Percentiles rank a stretch among this genome's conserved stretches.
phyloP scores from a whole-genome alignment of 352 stramenopile species.

The Phytophthora pluvialis region DNA sequence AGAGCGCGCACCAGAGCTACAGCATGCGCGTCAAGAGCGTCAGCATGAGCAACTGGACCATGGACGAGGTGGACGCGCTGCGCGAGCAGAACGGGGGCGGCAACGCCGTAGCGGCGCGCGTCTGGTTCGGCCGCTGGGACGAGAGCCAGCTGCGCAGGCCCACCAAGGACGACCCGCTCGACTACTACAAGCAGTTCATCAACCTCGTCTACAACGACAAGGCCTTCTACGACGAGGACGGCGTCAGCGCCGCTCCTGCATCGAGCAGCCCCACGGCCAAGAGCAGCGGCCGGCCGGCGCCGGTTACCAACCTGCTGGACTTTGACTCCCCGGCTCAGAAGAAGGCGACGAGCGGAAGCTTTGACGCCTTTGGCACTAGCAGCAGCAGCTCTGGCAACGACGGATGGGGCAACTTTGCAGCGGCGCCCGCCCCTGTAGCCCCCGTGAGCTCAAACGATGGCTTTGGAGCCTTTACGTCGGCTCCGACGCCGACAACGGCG shows the following conservation, averaged over 20 bases:
- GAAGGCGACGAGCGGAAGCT: conserved; percentile 29
- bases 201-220: conserved; percentile 86
- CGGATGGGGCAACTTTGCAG: conserved; percentile 45
- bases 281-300: background rate
- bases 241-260: background rate
- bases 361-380: conserved; percentile 50
- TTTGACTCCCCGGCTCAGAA: conserved; percentile 47
- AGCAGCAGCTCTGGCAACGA: conserved; percentile 20
- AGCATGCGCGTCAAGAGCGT: conserved; percentile 95
- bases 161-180: conserved; percentile 72
- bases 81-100: conserved; percentile 86
- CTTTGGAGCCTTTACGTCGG: conserved; percentile 47
- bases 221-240: conserved; percentile 73
- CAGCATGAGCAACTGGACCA: conserved; percentile 95
- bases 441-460: conserved; percentile 38
- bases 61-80: conserved; percentile 91
- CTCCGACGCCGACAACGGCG: conserved; percentile 21
- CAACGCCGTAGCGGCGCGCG: conserved; percentile 82
- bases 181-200: conserved; percentile 90
- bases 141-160: conserved; percentile 73
- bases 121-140: conserved; percentile 91
- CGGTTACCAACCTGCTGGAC: conserved; percentile 59
- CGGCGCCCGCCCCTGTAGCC: conserved; percentile 23
- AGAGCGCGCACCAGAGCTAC: conserved; percentile 94
- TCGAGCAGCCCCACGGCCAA: conserved; percentile 11